Evolutionary conservation across 805 yeast genomes (phyloP).

Genomic region (Candida suzukii): DNA sequence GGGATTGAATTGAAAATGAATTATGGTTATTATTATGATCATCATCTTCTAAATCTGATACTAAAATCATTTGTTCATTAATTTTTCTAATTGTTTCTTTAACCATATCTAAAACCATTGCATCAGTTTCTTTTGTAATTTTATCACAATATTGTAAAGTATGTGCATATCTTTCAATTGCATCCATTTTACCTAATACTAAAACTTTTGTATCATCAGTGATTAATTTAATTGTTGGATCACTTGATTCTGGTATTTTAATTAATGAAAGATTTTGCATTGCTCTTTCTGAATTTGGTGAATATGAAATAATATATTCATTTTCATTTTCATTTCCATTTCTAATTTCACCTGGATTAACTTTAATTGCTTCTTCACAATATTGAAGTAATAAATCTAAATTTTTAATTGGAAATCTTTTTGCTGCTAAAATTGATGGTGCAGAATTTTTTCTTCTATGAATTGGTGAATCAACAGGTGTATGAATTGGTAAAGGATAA

Average conservation of each 20-base stretch:
- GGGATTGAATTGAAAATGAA: constrained; percentile 12
- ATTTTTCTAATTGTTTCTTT: constrained; percentile 54
- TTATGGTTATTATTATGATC: constrained; percentile 5
- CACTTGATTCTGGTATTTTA: constrained; percentile 44
- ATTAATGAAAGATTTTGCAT: constrained; percentile 36
- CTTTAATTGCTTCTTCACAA: constrained; percentile 66
- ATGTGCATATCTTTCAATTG: constrained; percentile 64
- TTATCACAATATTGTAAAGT: constrained; percentile 68
- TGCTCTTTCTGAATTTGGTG: constrained; percentile 58
- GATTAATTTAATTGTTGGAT: constrained; percentile 55
- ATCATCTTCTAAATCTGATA: constrained; percentile 16
- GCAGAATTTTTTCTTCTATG: constrained; percentile 32
- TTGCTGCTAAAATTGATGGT: constrained; percentile 29
- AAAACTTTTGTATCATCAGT: constrained; percentile 60
- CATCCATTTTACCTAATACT: constrained; percentile 59
- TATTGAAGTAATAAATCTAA: constrained; percentile 51
- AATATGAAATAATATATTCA: constrained; percentile 28
- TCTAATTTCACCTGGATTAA: constrained; percentile 63
- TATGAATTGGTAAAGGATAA: constrained; percentile 31
- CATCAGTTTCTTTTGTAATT: constrained; percentile 73
- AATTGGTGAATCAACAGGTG: constrained; percentile 15
- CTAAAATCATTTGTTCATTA: constrained; percentile 24
- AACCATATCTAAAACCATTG: constrained; percentile 55
- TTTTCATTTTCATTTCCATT: constrained; percentile 10
- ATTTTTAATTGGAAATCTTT: constrained; percentile 57